Conservation (phyloP, 2,329 filamentous ascomycete genomes). For the Lachnellula cervina region DNA sequence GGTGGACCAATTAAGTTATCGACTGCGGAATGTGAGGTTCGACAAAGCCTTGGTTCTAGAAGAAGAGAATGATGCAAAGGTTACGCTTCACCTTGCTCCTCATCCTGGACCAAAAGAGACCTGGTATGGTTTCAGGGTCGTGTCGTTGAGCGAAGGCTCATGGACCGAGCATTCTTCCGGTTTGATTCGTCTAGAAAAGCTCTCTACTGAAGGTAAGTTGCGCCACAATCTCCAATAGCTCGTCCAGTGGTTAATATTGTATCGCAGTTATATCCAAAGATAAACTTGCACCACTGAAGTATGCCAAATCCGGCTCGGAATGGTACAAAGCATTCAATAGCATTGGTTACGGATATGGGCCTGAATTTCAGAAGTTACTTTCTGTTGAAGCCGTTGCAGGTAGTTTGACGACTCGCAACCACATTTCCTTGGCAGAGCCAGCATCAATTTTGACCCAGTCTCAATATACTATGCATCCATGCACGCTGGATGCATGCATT, state of each 20-base stretch:
- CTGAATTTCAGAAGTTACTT: background rate
- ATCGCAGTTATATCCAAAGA: no score
- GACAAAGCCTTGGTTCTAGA: constrained; percentile 6
- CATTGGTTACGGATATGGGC: background rate
- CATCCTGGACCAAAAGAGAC: background rate
- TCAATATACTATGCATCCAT: constrained; percentile 32
- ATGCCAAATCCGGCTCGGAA: no score
- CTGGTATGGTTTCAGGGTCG: constrained; percentile 29
- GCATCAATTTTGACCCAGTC: constrained; percentile 26
- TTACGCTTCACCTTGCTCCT: background rate
- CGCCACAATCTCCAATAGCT: no score
- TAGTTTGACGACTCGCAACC: no score
- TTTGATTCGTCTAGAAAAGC: no score
- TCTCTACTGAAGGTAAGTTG: no score
- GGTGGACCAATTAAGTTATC: no score
- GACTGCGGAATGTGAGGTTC: background rate
- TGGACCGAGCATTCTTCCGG: constrained; percentile 20
- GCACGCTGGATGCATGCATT: constrained; percentile 29
- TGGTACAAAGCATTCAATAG: constrained; percentile 16
- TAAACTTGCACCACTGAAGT: no score
- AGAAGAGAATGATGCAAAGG: background rate
- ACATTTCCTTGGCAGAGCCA: constrained; percentile 3
- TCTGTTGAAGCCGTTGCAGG: no score
- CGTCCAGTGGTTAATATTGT: no score
- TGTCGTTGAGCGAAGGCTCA: constrained; percentile 17